Percentiles rank a stretch among this genome's conserved stretches.
Conservation (phyloP, 2,329 filamentous ascomycete genomes). For the Phoma herbarum region DNA sequence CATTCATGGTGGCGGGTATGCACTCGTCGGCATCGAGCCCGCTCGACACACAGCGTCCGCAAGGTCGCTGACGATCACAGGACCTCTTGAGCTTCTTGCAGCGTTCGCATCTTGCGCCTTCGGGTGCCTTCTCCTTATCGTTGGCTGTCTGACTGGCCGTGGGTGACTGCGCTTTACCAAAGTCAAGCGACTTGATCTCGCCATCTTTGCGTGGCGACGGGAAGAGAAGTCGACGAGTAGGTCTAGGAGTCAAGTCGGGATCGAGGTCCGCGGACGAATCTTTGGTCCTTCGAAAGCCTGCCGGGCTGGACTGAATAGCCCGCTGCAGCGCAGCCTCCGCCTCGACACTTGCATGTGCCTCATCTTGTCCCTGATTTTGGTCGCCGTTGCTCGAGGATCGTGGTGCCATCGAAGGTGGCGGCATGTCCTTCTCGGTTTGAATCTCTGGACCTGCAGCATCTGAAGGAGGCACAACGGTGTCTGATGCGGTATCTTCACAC, state of each 20-base stretch:
- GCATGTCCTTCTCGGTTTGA: slow-evolving; percentile 24
- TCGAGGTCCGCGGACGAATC: slow-evolving; percentile 60
- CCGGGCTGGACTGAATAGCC: slow-evolving; percentile 70
- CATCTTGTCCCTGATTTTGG: neutral
- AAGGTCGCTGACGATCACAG: slow-evolving; percentile 41
- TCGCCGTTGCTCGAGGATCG: slow-evolving; percentile 7
- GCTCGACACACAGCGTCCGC: slow-evolving; percentile 33
- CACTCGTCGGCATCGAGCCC: slow-evolving; percentile 35
- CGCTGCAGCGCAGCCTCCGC: slow-evolving; percentile 57
- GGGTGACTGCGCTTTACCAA: slow-evolving; percentile 44
- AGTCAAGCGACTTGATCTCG: slow-evolving; percentile 68
- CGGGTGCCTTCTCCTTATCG: slow-evolving; percentile 22
- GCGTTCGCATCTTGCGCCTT: slow-evolving; percentile 36
- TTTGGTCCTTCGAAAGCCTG: slow-evolving; percentile 58
- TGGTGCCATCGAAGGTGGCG: slow-evolving; percentile 20
- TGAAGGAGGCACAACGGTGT: slow-evolving; percentile 40
- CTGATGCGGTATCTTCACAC: slow-evolving; percentile 56
- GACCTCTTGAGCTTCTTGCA: slow-evolving; percentile 36
- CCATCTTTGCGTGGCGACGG: slow-evolving; percentile 76
- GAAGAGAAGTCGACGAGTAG: slow-evolving; percentile 77
- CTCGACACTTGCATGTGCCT: slow-evolving; percentile 24
- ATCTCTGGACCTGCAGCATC: slow-evolving; percentile 32
- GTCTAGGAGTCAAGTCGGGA: slow-evolving; percentile 63
- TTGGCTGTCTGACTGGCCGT: neutral
- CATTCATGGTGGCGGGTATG: slow-evolving; percentile 31